Conservation (phyloP, 805 yeast species). For the Saccharomycopsis sp. region DNA sequence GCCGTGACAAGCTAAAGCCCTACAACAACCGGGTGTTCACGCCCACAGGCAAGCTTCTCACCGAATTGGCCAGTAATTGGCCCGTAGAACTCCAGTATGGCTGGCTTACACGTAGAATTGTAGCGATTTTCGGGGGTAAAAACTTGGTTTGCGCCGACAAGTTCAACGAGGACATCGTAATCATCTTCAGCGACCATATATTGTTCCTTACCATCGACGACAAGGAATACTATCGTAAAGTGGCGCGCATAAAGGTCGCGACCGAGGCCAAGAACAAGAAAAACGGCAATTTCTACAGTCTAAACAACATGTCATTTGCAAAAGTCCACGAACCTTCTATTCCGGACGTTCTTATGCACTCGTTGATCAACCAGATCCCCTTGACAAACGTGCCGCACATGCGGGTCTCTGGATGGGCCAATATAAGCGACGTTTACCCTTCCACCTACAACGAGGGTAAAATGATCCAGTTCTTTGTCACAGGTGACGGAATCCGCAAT, state of each 20-base stretch:
- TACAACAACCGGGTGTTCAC: slow-evolving; percentile 70
- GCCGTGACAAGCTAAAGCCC: slow-evolving; percentile 44
- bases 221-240: slow-evolving; percentile 31
- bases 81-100: slow-evolving; percentile 82
- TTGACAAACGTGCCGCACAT: slow-evolving; percentile 61
- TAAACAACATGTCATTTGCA: slow-evolving; percentile 11
- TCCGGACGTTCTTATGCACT: slow-evolving; percentile 83
- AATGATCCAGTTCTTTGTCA: slow-evolving; percentile 23
- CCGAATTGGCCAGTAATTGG: slow-evolving; percentile 83
- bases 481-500: slow-evolving; percentile 22
- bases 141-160: slow-evolving; percentile 28
- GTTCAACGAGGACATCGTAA: slow-evolving; percentile 46
- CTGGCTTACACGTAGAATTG: slow-evolving; percentile 82
- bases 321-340: slow-evolving; percentile 47
- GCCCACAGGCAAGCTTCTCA: slow-evolving; percentile 82
- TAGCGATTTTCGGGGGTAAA: slow-evolving; percentile 56
- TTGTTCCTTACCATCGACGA: slow-evolving; percentile 55
- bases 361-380: slow-evolving; percentile 79
- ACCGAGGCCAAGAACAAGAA: slow-evolving; percentile 16
- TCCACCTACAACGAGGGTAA: slow-evolving; percentile 32
- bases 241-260: slow-evolving; percentile 18
- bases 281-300: slow-evolving; percentile 4
- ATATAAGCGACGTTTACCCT: slow-evolving; percentile 48
- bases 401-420: slow-evolving; percentile 62
- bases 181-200: slow-evolving; percentile 75